Conservation (phyloP, 257 asterid genomes). For the Anisodus tanguticus region DNA sequence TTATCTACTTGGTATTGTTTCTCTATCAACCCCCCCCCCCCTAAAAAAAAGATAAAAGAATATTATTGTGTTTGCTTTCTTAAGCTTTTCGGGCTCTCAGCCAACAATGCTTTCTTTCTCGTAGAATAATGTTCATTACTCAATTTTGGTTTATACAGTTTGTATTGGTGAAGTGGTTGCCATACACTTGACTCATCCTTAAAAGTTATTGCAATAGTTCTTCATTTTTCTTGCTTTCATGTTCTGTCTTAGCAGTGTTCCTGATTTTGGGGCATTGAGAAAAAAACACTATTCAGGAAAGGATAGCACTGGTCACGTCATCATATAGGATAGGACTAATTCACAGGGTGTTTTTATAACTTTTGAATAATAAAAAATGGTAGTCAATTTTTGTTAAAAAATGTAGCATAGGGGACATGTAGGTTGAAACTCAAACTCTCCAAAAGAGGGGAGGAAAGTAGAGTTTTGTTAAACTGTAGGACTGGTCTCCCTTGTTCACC, state of each 20-base stretch:
- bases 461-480: slow-evolving; percentile 6
- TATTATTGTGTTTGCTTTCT: background rate
- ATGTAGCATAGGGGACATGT: background rate
- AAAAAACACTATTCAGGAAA: slow-evolving; percentile 2
- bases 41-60: background rate
- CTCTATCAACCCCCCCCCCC: background rate
- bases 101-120: background rate
- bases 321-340: background rate
- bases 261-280: slow-evolving; percentile 1
- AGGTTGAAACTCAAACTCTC: background rate
- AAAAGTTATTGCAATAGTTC: slow-evolving; percentile 18
- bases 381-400: no score
- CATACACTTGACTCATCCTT: background rate
- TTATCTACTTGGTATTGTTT: background rate
- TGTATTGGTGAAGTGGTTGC: background rate
- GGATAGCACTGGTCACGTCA: background rate
- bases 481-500: slow-evolving; percentile 1
- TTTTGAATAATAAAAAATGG: background rate
- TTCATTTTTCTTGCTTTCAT: slow-evolving; percentile 22
- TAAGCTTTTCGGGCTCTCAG: background rate
- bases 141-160: background rate
- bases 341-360: background rate
- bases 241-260: slow-evolving; percentile 7
- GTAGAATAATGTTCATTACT: background rate
- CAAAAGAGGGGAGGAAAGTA: slow-evolving; percentile 1